Base-by-base conservation (phyloP, 495 filamentous ascomycete genomes). In the Margaritispora aquatica region DNA sequence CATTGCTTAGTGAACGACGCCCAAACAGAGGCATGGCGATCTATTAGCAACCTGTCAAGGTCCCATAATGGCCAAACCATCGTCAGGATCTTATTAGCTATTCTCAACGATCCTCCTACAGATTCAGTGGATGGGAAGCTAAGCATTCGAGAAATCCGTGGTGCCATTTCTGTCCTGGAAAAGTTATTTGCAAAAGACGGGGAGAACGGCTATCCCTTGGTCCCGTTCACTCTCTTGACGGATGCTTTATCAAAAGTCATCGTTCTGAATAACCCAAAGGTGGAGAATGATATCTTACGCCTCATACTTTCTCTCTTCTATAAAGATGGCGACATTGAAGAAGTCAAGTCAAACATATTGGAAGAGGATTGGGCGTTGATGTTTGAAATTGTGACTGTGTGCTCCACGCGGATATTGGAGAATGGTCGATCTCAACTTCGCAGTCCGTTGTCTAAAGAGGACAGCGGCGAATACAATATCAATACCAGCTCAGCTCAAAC, bases 11-110 rank as follows among this genome's bases (percentile, higher is more conserved):
- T 96, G 20, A 81, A 79, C 29, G 77, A 77, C 51, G 77, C 92
- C 19, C 81, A 84, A 54, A 84, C 88, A 34, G 81, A 82, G 22
- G 85, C 89, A 5, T 96, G 91, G 78, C 82, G 84, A 51, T 84
- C 87, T 19, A 80, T 94, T 34, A 79, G 81, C 66, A 92, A 88
- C 67, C 74, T 96, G 8, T 88, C 87, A 63, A 86, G 81, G 64
- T 96, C 91, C 2, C 88, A 90, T 61, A 82, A 89, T 60, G 88
- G 89, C 27, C 81, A 83, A 54, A 84, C 85, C 44, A 87, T 87
- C 60, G 76, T 90, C 26, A 75, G 79, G 55, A 79, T 84, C 20
- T 70, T 93, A 11, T 75, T 88, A 55, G 78, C 81, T 55, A 84
- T 88, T 36, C 65, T 90, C 55, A 71, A 78, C 55, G 77, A 78